Conservation (phyloP, 768 basidiomycete genomes). For the Holtermannia corniformis region DNA sequence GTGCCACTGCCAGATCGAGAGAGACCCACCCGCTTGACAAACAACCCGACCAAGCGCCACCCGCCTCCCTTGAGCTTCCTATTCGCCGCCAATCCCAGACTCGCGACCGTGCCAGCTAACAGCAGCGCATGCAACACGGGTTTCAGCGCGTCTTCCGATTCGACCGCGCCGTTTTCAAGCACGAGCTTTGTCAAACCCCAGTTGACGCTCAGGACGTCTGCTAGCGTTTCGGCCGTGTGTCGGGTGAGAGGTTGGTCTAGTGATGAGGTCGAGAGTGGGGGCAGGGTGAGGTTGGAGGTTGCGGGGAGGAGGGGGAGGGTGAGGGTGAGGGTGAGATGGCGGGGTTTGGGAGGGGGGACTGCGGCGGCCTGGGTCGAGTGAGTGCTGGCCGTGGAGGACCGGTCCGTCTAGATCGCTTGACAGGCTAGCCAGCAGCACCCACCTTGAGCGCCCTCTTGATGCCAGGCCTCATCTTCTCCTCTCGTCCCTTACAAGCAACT, state of each 20-base stretch:
- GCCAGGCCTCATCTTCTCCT: constrained; percentile 36
- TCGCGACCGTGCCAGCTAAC: constrained; percentile 68
- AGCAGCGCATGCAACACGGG: constrained; percentile 82
- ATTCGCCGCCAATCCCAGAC: constrained; percentile 79
- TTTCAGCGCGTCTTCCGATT: constrained; percentile 68
- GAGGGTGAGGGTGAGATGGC: constrained; percentile 16
- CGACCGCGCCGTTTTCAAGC: constrained; percentile 76
- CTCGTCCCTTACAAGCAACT: constrained; percentile 36
- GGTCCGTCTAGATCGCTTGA: not conserved
- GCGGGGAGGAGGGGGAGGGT: constrained; percentile 1
- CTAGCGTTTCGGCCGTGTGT: constrained; percentile 64
- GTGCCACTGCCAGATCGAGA: constrained; percentile 4
- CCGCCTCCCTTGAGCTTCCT: constrained; percentile 64
- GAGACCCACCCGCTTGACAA: constrained; percentile 57
- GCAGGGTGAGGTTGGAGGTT: constrained; percentile 5
- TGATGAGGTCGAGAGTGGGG: constrained; percentile 1
- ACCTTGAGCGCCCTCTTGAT: constrained; percentile 36
- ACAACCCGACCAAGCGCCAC: constrained; percentile 71
- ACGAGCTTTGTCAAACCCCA: constrained; percentile 84
- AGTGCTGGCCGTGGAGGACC: not conserved
- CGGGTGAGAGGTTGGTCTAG: constrained; percentile 48
- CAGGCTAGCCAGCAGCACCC: constrained; percentile 1
- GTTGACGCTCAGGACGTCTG: constrained; percentile 84
- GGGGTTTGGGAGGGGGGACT: constrained; percentile 13
- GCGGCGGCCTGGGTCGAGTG: constrained; percentile 10